These are phyloP conservation scores for Apiotrichum akiyoshidainum DNA, from an alignment of 1,284 basidiomycete genomes.

Conservation along the genomic window DNA sequence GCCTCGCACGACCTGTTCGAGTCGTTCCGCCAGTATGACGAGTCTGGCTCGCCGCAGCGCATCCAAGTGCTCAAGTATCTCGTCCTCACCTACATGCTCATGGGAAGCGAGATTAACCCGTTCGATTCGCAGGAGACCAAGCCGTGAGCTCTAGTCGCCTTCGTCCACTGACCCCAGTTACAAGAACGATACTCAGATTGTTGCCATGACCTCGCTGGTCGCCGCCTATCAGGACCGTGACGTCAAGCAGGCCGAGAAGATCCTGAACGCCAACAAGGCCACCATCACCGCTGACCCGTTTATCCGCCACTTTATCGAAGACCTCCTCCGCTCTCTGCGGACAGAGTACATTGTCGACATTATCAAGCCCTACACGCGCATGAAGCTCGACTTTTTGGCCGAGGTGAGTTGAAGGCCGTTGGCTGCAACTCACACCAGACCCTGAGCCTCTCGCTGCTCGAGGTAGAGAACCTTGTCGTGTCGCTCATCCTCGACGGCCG, in stretches of 20 bases:
- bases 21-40: slow-evolving; percentile 97
- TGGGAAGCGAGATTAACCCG: slow-evolving; percentile 96
- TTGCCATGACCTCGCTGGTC: slow-evolving; percentile 95
- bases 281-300: slow-evolving; percentile 95
- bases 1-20: slow-evolving; percentile 99
- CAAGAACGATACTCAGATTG: slow-evolving; percentile 93
- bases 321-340: slow-evolving; percentile 84
- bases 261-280: slow-evolving; percentile 84
- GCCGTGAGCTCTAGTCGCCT: slow-evolving; percentile 58
- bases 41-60: slow-evolving; percentile 91
- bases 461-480: slow-evolving; percentile 90
- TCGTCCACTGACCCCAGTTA: slow-evolving; percentile 60
- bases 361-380: slow-evolving; percentile 91
- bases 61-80: slow-evolving; percentile 98
- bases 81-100: slow-evolving; percentile 97
- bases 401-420: slow-evolving; percentile 57
- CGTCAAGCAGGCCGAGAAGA: slow-evolving; percentile 93
- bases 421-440: slow-evolving; percentile 74
- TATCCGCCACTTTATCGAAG: slow-evolving; percentile 89
- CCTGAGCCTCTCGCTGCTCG: slow-evolving; percentile 79
- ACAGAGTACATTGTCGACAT: slow-evolving; percentile 97
- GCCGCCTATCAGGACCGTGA: slow-evolving; percentile 93
- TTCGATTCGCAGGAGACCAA: slow-evolving; percentile 99
- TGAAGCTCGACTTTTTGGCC: slow-evolving; percentile 86
- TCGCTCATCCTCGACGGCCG: slow-evolving; percentile 91